Evolutionary conservation across 1,284 basidiomycete species (phyloP).

Genomic region (Omphalotus olearius): DNA sequence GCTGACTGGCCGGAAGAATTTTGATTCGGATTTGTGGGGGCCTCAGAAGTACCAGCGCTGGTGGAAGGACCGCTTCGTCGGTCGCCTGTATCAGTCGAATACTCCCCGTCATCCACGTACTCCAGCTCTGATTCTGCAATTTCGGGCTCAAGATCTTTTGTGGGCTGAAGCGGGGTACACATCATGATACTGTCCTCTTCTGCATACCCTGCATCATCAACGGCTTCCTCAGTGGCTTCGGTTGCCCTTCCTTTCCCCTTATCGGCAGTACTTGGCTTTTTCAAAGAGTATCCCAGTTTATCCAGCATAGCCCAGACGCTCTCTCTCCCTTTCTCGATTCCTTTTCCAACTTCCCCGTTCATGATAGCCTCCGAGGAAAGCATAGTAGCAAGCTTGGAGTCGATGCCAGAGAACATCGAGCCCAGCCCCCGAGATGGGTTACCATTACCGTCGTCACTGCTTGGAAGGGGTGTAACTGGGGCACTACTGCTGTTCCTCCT

Average conservation of each 20-base stretch:
- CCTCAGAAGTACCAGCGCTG: not conserved
- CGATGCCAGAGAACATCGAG: slow-evolving; percentile 22
- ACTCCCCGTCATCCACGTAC: slow-evolving; percentile 26
- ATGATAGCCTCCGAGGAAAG: slow-evolving; percentile 53
- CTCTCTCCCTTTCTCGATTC: slow-evolving; percentile 34
- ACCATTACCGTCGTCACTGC: not conserved
- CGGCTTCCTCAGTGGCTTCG: slow-evolving; percentile 21
- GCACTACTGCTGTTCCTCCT: slow-evolving; percentile 12
- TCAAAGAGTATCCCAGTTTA: slow-evolving; percentile 35
- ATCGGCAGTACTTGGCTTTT: slow-evolving; percentile 16
- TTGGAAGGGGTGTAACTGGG: slow-evolving; percentile 11
- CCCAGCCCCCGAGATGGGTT: not conserved
- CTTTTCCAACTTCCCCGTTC: slow-evolving; percentile 38
- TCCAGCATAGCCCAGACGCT: slow-evolving; percentile 61
- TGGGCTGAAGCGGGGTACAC: slow-evolving; percentile 63
- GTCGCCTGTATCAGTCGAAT: slow-evolving; percentile 8
- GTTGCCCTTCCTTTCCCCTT: slow-evolving; percentile 16
- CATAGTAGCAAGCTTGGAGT: slow-evolving; percentile 41
- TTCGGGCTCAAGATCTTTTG: slow-evolving; percentile 56
- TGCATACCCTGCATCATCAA: slow-evolving; percentile 8
- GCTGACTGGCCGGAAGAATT: not conserved
- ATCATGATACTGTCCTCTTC: slow-evolving; percentile 62
- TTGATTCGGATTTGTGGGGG: not conserved
- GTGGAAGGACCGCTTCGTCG: not conserved
- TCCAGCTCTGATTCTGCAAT: slow-evolving; percentile 60